phyloP scores from a whole-genome alignment of 2,329 filamentous ascomycete genomes.

The Cordyceps javanica region DNA sequence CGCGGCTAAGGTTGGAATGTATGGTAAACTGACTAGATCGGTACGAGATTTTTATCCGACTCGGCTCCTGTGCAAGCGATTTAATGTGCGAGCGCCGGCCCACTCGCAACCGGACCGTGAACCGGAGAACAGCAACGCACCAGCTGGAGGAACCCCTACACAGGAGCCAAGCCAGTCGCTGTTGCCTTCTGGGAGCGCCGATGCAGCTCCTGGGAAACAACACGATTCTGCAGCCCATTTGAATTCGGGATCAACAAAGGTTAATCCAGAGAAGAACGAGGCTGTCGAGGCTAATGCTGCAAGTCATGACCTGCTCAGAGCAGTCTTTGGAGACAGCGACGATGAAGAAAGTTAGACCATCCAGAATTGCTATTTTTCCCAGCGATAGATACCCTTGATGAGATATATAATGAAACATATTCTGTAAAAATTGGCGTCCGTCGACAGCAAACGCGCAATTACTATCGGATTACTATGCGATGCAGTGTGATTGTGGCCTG shows the following conservation, averaged over 20 bases:
- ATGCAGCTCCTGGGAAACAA: constrained; percentile 14
- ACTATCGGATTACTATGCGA: no score
- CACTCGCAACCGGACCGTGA: constrained; percentile 52
- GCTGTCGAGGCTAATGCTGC: constrained; percentile 64
- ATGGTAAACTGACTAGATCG: constrained; percentile 76
- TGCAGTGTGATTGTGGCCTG: not conserved
- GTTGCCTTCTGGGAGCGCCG: not conserved
- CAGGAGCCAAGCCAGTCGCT: constrained; percentile 16
- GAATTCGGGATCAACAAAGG: constrained; percentile 25
- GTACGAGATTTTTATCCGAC: constrained; percentile 70
- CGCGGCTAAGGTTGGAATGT: constrained; percentile 88
- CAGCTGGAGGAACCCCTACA: not conserved
- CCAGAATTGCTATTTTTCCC: not conserved
- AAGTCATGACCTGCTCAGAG: constrained; percentile 75
- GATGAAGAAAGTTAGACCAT: constrained; percentile 43
- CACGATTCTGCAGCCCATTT: constrained; percentile 3
- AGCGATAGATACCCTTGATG: not conserved
- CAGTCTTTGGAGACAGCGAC: constrained; percentile 88
- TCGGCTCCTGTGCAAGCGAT: constrained; percentile 85
- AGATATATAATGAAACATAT: not conserved
- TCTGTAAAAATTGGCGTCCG: not conserved
- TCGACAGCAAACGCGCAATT: not conserved
- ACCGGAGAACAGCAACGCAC: constrained; percentile 4
- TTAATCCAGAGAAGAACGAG: constrained; percentile 67
- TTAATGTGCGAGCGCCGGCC: constrained; percentile 74